Base-by-base conservation (phyloP, 441 rosid genomes). In the Erodium chrysanthum region DNA sequence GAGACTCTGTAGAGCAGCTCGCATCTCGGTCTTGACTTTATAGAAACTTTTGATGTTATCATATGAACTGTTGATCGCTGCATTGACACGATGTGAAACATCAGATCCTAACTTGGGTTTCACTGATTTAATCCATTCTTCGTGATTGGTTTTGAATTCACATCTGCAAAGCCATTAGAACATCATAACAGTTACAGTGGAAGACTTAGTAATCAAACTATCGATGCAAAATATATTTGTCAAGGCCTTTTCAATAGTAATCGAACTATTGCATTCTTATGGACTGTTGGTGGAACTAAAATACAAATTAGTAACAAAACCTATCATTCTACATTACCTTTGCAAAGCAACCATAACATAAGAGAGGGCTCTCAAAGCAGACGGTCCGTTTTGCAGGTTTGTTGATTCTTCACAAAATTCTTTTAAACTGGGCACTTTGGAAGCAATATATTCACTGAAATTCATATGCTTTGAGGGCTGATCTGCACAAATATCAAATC, bases 131-230 rank as follows among this genome's bases (percentile, higher is more conserved):
- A 88, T 78, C 98, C 98, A 93, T 70, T 87, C 97, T 84, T 86
- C 95, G 75, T 93, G 86, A 80, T 85, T 93, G 72, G 92, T 84
- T 82, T 76, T 89, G 79, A 93, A 91, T 77, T 90, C 98, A 78
- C 77, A 89, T 75, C 98, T 93, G 85, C 68, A 80, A 77, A 67
- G 69, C 40, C 71, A 64, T 44, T 37, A 59, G 70, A 42, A 69
- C n/a, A 61, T 56, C 29, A 27, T 54, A 61, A 18, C 63, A 48
- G 79, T 69, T 31, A 64, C 61, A 68, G 56, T 66, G 52, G 21
- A 61, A 62, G n/a, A 68, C 68, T 20, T 37, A 42, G 4, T 4
- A 68, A 68, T 65, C 8, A 20, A 68, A 68, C 62, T 15, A 58
- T 22, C 22, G 10, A 11, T 22, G 31, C 14, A 22, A 21, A 22